Conservation (phyloP, 345 rosid species). For the Ailanthus altissimus region DNA sequence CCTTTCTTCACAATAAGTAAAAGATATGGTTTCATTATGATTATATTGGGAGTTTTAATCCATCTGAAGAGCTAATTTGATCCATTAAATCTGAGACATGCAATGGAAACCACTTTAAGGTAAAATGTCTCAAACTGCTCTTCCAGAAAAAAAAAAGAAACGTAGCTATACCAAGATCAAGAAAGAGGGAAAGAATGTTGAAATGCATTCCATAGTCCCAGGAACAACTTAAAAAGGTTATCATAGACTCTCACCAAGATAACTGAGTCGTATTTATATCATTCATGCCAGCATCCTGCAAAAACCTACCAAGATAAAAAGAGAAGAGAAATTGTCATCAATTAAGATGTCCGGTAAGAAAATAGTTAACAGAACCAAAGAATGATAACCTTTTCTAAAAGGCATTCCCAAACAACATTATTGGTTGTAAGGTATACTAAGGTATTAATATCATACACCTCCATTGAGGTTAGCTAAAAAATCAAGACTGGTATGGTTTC, state of each 20-base stretch:
- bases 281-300: slow-evolving; percentile 80
- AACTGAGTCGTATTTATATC: slow-evolving; percentile 73
- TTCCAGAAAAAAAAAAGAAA: neutral
- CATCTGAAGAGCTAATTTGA: slow-evolving; percentile 10
- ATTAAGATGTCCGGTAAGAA: neutral
- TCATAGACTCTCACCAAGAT: slow-evolving; percentile 57
- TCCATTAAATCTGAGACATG: slow-evolving; percentile 2
- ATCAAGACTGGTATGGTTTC: neutral
- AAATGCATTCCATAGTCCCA: neutral
- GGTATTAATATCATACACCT: neutral
- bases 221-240: slow-evolving; percentile 13
- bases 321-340: slow-evolving; percentile 9
- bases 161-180: neutral
- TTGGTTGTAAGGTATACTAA: neutral
- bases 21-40: neutral
- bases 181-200: neutral
- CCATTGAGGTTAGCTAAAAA: neutral
- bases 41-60: slow-evolving; percentile 2
- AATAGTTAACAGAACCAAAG: slow-evolving; percentile 6
- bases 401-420: neutral
- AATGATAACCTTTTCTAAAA: neutral
- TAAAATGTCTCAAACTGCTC: neutral
- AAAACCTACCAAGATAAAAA: slow-evolving; percentile 50
- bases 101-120: neutral
- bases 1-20: neutral